Conservation (phyloP, 2,329 filamentous ascomycete species). For the Tolypocladium tundrense region DNA sequence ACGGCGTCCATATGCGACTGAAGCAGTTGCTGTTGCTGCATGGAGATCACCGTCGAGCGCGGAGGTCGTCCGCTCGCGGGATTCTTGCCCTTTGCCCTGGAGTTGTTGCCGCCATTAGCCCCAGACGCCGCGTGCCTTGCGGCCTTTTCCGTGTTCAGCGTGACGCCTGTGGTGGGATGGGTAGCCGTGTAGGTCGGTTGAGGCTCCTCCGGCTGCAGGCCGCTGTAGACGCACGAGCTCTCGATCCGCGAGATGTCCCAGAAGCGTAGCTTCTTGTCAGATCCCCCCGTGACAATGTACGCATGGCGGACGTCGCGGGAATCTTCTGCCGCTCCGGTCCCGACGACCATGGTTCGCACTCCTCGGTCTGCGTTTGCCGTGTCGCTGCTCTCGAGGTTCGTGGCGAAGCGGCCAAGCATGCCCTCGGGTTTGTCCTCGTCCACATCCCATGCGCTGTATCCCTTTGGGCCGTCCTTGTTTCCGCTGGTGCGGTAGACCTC, state of each 20-base stretch:
- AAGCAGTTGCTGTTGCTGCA: slow-evolving; percentile 78
- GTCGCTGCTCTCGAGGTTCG: slow-evolving; percentile 53
- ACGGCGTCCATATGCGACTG: slow-evolving; percentile 82
- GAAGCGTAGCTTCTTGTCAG: slow-evolving; percentile 84
- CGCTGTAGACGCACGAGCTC: slow-evolving; percentile 70
- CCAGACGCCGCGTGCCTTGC: slow-evolving; percentile 26
- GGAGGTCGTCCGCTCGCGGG: slow-evolving; percentile 37
- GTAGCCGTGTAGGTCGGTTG: slow-evolving; percentile 62
- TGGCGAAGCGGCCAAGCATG: slow-evolving; percentile 78
- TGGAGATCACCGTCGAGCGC: slow-evolving; percentile 73
- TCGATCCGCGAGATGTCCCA: slow-evolving; percentile 82
- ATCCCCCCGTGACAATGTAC: slow-evolving; percentile 79
- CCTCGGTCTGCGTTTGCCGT: slow-evolving; percentile 50
- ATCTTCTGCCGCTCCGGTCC: slow-evolving; percentile 60
- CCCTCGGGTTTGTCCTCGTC: slow-evolving; percentile 83
- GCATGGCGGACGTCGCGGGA: slow-evolving; percentile 65
- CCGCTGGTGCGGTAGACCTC: slow-evolving; percentile 74
- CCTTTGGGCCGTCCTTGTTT: slow-evolving; percentile 48
- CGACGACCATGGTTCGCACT: slow-evolving; percentile 66
- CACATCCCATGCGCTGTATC: slow-evolving; percentile 76
- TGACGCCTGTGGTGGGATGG: slow-evolving; percentile 52
- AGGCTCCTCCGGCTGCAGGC: slow-evolving; percentile 57
- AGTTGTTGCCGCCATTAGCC: neutral
- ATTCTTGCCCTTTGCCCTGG: slow-evolving; percentile 15
- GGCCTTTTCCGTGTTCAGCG: slow-evolving; percentile 55